Evolutionary conservation across 768 basidiomycete species (phyloP), one percentile per base, ranked within the genome.

Genomic region (Trametes coccinea): DNA sequence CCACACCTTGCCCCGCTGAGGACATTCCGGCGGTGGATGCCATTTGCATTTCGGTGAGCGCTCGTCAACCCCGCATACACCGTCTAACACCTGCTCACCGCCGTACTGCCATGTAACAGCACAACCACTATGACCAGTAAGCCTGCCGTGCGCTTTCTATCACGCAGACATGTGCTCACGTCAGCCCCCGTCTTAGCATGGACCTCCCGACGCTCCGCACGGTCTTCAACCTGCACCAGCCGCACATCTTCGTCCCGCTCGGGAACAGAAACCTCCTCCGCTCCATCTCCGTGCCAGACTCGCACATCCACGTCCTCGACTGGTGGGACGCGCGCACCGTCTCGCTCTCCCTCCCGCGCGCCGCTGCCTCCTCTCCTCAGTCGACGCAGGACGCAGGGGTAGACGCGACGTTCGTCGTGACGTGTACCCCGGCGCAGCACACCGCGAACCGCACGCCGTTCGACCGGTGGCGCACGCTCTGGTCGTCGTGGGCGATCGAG

Each of bases 381-480:
- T 37, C 34, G 34, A 37, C 34, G 34, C 34, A 11, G 14, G 43
- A 31, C n/a, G 16, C 56, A 6, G 39, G 55, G 8, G 53, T 64
- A 7, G 58, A 55, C 3, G 64, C 70, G 16, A 53, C 74, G 5
- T 74, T 86, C 51, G 77, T 80, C 52, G 70, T 88, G 16, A 84
- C 82, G 0, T 85, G 84, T 69, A 84, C 84, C 1, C 87, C 87
- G 0, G 78, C 79, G 34, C 89, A 90, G 70, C 89, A 91, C 72
- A 79, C 82, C 63, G 82, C 84, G 3, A 81, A 80, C 2, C 77
- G 87, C 46, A 71, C 74, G 0, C 34, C 79, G 3, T 74, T 75
- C 46, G 88, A 89, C 69, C 72, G 77, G 49, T 84, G 80, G 72
- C 79, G 80, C 58, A 78, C 82, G 0, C 78, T 90, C 8, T 90